phyloP scores from a whole-genome alignment of 495 filamentous ascomycete species.

The Penicillium soppii region DNA sequence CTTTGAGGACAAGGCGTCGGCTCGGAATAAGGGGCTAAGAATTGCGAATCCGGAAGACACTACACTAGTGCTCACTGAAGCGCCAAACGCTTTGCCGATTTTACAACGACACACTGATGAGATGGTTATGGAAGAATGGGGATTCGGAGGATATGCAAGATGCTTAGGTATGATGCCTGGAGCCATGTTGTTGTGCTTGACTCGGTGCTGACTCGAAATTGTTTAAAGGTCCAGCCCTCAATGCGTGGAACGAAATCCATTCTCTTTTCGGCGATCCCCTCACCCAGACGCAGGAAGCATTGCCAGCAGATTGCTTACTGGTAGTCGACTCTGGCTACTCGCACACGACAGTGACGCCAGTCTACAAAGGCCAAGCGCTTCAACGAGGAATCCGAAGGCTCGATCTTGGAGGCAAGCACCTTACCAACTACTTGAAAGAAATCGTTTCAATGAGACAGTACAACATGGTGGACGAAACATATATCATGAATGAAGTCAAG shows the following conservation, averaged over 20 bases:
- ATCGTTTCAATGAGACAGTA: slow-evolving; percentile 87
- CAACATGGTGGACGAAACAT: slow-evolving; percentile 89
- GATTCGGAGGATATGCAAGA: slow-evolving; percentile 83
- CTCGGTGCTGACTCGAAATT: slow-evolving; percentile 3
- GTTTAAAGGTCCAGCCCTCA: slow-evolving; percentile 62
- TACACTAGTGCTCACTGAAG: slow-evolving; percentile 81
- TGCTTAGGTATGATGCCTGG: slow-evolving; percentile 48
- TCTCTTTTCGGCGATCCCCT: slow-evolving; percentile 56
- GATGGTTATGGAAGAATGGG: slow-evolving; percentile 97
- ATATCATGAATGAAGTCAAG: slow-evolving; percentile 94
- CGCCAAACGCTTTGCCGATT: slow-evolving; percentile 78
- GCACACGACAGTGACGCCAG: slow-evolving; percentile 86
- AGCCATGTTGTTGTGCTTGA: not conserved
- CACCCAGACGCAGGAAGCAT: slow-evolving; percentile 18
- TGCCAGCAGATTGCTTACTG: slow-evolving; percentile 77
- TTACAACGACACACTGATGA: slow-evolving; percentile 91
- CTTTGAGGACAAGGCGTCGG: slow-evolving; percentile 66
- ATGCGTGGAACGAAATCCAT: slow-evolving; percentile 81
- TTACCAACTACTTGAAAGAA: slow-evolving; percentile 94
- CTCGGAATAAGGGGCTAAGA: slow-evolving; percentile 37
- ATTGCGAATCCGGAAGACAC: slow-evolving; percentile 65
- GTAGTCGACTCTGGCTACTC: slow-evolving; percentile 92
- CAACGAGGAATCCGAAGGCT: slow-evolving; percentile 82
- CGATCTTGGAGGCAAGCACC: slow-evolving; percentile 85
- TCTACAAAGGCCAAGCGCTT: slow-evolving; percentile 76